Base-by-base conservation (phyloP, 441 rosid species). In the Bocquillonia castaneifolia region DNA sequence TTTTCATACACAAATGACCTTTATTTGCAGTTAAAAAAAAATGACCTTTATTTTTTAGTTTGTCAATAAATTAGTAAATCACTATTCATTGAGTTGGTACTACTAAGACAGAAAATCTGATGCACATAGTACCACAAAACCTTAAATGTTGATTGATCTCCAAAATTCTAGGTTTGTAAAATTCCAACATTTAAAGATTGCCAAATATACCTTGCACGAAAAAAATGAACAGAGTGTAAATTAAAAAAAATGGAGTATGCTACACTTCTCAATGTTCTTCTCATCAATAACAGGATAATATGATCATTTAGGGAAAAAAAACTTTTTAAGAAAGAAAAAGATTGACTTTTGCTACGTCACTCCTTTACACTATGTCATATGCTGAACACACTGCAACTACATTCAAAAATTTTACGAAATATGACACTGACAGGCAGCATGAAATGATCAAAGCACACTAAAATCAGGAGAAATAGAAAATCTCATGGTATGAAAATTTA, bases 401-500 rank as follows among this genome's bases (percentile, higher is more conserved):
- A 25, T 55, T 18, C 13, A 37, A 15, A 56, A n/a, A 20, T 22
- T 44, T 31, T 32, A 6, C 32, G 31, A 45, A 40, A 58, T 5
- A 23, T n/a, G 29, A 45, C 32, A 31, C 47, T 44, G 6, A 20
- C 7, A 2, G 15, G 50, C 47, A 32, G 17, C 59, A 36, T 25
- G 50, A 51, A 60, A 20, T 69, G 18, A 47, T n/a, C 23, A 44
- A 45, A 44, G 39, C 58, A 58, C 34, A 36, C 47, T 12, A 47
- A 25, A 51, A 47, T n/a, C 18, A 48, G 51, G 20, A 25, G 5
- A 37, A 18, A 37, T 3, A 45, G 31, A 47, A 8, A 42, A 26
- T 13, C 36, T 45, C 18, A 55, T 9, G 18, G 20, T 10, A 64
- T 47, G 56, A 48, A 56, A 80, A 66, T 77, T 59, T 74, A 95